Conservation (phyloP, 345 rosid genomes). For the Sonneratia alba region DNA sequence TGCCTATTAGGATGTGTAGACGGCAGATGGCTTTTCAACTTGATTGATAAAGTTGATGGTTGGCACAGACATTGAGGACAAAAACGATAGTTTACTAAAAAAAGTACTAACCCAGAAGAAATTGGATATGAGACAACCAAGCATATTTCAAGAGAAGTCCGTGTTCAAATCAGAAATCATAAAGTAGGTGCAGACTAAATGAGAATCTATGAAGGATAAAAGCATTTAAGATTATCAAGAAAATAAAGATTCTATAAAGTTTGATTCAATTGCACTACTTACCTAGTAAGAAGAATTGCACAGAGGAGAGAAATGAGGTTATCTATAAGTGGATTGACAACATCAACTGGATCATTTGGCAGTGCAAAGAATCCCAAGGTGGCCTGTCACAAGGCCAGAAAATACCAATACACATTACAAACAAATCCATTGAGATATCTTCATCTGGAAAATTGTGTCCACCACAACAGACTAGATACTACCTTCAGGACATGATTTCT, state of each 20-base stretch:
- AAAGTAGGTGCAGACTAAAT: neutral
- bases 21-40: no score
- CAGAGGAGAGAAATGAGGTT: conserved; percentile 89
- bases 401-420: neutral
- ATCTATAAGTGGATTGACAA: conserved; percentile 75
- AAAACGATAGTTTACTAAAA: no score
- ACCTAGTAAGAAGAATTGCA: conserved; percentile 97
- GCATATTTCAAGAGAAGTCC: neutral
- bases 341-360: conserved; percentile 81
- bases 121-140: neutral
- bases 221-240: neutral
- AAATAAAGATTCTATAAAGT: neutral
- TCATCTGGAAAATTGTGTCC: neutral
- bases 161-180: neutral
- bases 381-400: conserved; percentile 47
- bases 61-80: no score
- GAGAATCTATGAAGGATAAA: neutral
- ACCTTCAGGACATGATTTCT: conserved; percentile 94
- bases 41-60: no score
- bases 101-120: neutral
- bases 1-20: no score
- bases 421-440: neutral
- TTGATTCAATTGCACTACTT: conserved; percentile 12
- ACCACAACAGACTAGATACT: conserved; percentile 5
- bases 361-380: conserved; percentile 91